Conservation (phyloP, 441 rosid species). For the Euphorbia schlechtendalii region DNA sequence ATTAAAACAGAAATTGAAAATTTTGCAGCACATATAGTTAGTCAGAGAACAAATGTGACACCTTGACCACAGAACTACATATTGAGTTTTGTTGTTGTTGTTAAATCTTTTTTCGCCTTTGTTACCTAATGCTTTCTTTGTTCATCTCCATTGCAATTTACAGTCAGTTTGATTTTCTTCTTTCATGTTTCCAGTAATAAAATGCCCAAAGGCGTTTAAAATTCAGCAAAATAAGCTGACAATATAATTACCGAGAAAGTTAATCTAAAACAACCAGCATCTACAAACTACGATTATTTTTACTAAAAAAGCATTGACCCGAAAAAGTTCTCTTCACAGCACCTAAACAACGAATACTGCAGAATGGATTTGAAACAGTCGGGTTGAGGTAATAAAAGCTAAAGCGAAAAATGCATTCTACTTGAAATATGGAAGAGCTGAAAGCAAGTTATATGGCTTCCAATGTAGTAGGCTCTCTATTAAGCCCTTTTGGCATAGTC, state of each 20-base stretch:
- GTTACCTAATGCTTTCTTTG: no score
- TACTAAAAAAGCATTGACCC: background rate
- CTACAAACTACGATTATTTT: slow-evolving; percentile 20
- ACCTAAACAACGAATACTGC: slow-evolving; percentile 7
- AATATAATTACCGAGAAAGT: no score
- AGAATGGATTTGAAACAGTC: background rate
- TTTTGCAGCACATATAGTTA: no score
- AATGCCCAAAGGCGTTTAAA: no score
- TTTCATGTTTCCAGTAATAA: no score
- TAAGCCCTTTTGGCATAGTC: slow-evolving; percentile 67
- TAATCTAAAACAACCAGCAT: background rate
- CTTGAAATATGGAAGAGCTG: slow-evolving; percentile 1
- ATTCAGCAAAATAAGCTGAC: no score
- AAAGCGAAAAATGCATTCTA: slow-evolving; percentile 10
- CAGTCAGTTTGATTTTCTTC: no score
- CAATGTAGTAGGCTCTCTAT: slow-evolving; percentile 9
- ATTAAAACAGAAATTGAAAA: slow-evolving; percentile 12
- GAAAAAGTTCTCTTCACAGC: slow-evolving; percentile 2
- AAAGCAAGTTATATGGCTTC: slow-evolving; percentile 3
- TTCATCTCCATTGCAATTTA: no score
- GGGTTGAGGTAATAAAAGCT: background rate
- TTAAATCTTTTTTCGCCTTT: no score
- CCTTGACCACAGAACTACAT: background rate
- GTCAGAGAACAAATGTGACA: background rate
- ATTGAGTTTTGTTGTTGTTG: background rate